A percentile compares a stretch with the other conserved stretches of the same genome.
Conservation (phyloP, 108 stramenopile species). For the Discostella stelligeroides region DNA sequence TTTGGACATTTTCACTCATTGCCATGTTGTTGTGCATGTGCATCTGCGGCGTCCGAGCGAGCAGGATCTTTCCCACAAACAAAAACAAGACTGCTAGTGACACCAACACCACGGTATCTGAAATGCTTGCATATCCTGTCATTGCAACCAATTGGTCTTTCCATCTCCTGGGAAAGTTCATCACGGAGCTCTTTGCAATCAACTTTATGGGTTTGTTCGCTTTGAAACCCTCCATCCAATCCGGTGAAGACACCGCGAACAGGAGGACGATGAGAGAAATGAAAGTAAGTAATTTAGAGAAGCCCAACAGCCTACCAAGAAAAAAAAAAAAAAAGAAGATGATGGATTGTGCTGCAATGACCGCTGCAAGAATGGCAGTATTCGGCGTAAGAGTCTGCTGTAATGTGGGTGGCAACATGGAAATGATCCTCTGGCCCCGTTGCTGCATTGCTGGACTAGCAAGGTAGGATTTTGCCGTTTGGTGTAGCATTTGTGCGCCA, state of each 20-base stretch:
- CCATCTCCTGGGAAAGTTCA: conserved; percentile 38
- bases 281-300: conserved; percentile 32
- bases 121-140: conserved; percentile 38
- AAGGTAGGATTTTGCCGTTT: conserved; percentile 18
- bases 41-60: conserved; percentile 12
- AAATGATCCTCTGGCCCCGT: conserved; percentile 18
- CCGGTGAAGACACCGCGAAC: conserved; percentile 31
- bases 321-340: conserved; percentile 17
- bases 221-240: conserved; percentile 40
- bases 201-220: conserved; percentile 35
- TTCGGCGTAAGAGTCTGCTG: conserved; percentile 25
- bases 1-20: not conserved
- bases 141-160: conserved; percentile 28
- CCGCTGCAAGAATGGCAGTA: conserved; percentile 11
- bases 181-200: conserved; percentile 15
- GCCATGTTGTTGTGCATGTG: conserved; percentile 12
- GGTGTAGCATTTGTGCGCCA: conserved; percentile 21
- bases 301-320: conserved; percentile 27
- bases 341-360: conserved; percentile 4
- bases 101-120: conserved; percentile 34
- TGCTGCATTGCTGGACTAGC: conserved; percentile 12
- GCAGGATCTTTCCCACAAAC: conserved; percentile 31
- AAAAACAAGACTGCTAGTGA: conserved; percentile 30
- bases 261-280: conserved; percentile 25
- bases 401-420: conserved; percentile 20